Evolutionary conservation across 371 early-diverging fungal species (phyloP), one percentile per base, ranked within the genome.

Genomic region (Thermomucor indicae-seudaticae): DNA sequence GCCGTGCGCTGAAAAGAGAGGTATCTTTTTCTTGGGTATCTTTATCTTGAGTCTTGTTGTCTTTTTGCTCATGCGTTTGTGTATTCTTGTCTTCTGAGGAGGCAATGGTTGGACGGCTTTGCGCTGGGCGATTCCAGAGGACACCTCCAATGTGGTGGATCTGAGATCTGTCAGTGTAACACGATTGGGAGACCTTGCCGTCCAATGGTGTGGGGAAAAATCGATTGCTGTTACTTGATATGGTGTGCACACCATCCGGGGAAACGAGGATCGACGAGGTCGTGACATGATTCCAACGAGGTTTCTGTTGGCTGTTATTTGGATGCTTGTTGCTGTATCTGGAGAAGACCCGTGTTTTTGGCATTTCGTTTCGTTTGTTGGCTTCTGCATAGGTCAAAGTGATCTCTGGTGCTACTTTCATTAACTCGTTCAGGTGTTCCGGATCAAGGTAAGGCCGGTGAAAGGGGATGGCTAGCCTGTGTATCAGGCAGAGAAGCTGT

Each of bases 391-490:
- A 47, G 57, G 70, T 63, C 11, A 60, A 34, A 10, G 60, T 47
- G 14, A 65, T 62, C 1, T 64, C 42, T 45, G 61, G 58, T 29
- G 67, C 66, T 47, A 58, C 58, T 1, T n/a, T n/a, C n/a, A n/a
- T n/a, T n/a, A 56, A 60, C 39, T 59, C 53, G 1, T 64, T 64
- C n/a, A 69, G 27, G 12, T 56, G 37, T 17, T 38, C 32, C 19
- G 54, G 46, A 24, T 39, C 32, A 11, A 59, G 42, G 27, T 54
- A 59, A 28, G 60, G 62, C 1, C 27, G 24, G 27, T 58, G 58
- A n/a, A 43, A 25, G 2, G 63, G 63, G 11, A 63, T 50, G 7
- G 42, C 38, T 12, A 58, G 24, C 3, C 54, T 47, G 45, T 63
- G 30, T 25, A 50, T 44, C 32, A 63, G n/a, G 25, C 63, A 63